phyloP scores from a whole-genome alignment of 257 asterid genomes.

The Solanum acaule region DNA sequence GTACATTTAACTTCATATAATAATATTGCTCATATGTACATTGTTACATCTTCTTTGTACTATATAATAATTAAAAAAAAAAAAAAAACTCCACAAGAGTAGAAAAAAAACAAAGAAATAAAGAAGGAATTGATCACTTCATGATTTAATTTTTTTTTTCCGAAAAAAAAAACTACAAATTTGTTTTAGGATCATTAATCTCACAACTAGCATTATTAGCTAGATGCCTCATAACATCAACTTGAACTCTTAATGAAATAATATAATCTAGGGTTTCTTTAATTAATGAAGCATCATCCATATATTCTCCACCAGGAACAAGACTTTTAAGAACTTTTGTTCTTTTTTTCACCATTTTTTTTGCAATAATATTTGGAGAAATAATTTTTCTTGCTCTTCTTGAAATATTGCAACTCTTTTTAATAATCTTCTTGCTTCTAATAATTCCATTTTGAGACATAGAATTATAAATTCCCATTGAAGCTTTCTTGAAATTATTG shows the following conservation, averaged over 20 bases:
- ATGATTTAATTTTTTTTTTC: not conserved
- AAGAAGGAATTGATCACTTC: not conserved
- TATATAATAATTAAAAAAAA: not conserved
- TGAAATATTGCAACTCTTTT: conserved; percentile 15
- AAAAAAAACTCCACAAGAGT: not conserved
- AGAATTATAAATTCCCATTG: not conserved
- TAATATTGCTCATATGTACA: not conserved
- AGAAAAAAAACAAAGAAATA: not conserved
- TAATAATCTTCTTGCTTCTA: conserved; percentile 36
- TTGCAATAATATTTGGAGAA: conserved; percentile 26
- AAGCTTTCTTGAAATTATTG: conserved; percentile 1
- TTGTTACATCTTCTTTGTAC: not conserved
- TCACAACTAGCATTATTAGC: conserved; percentile 24
- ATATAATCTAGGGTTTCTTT: conserved; percentile 92
- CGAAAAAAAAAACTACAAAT: not conserved
- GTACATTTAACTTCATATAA: not conserved
- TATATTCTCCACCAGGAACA: conserved; percentile 66
- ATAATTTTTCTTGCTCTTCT: not conserved
- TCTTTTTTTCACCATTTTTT: conserved; percentile 38
- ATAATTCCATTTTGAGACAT: conserved; percentile 14
- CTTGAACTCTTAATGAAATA: conserved; percentile 55
- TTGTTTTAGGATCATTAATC: not conserved
- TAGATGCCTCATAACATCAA: conserved; percentile 73
- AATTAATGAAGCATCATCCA: conserved; percentile 54
- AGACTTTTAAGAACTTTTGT: conserved; percentile 61